phyloP scores from a whole-genome alignment of 371 early-diverging fungal species.

The Mucor ambiguus region DNA sequence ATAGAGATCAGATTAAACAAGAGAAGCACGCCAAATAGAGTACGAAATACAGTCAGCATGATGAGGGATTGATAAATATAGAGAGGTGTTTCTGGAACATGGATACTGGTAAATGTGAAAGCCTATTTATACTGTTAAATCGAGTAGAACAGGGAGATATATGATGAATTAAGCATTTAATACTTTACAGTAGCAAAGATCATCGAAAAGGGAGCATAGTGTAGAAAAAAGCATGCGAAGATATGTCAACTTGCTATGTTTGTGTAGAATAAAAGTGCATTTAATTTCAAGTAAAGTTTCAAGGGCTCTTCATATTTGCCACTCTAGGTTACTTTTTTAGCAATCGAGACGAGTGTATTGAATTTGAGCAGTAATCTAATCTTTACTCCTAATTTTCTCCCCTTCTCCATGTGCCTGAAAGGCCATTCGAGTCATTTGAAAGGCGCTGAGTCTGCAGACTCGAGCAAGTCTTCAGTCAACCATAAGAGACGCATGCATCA shows the following conservation, averaged over 20 bases:
- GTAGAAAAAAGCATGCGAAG: not conserved
- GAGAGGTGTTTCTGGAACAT: not conserved
- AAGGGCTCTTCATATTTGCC: not conserved
- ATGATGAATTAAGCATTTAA: not conserved
- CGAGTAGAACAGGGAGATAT: not conserved
- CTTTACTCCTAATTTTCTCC: not conserved
- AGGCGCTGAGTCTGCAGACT: not conserved
- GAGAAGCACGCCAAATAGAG: not conserved
- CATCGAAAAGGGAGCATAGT: not conserved
- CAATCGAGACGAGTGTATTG: not conserved
- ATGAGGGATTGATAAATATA: not conserved
- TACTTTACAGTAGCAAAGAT: not conserved
- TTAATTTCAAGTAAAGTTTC: not conserved
- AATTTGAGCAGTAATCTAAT: not conserved
- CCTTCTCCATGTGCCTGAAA: not conserved
- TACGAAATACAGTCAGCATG: constrained; percentile 3
- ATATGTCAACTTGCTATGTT: not conserved
- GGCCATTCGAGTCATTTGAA: not conserved
- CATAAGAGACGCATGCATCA: too few relatives aligned
- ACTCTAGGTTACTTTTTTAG: not conserved
- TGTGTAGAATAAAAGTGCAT: not conserved
- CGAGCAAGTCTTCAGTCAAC: not conserved
- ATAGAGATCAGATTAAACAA: not conserved
- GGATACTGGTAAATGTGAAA: not conserved
- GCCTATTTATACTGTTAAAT: not conserved